phyloP scores from a whole-genome alignment of 2,329 filamentous ascomycete species.

The Aspergillus latus region DNA sequence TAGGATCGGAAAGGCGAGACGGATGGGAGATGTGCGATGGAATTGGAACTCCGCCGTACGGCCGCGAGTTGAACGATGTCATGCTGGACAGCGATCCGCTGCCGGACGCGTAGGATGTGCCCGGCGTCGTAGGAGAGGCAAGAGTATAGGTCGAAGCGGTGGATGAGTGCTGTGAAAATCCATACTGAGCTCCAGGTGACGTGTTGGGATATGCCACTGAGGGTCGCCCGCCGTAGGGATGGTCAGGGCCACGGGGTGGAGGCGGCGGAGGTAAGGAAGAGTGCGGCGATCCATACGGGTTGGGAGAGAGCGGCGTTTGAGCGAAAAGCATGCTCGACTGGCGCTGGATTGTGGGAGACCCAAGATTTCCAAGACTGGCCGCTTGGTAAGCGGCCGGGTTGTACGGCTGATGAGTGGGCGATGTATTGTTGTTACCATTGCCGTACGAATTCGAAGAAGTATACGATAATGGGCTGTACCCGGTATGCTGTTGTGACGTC shows the following conservation, averaged over 20 bases:
- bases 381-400: constrained; percentile 52
- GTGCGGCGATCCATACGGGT: constrained; percentile 34
- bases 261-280: constrained; percentile 32
- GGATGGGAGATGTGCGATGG: constrained; percentile 27
- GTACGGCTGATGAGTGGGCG: constrained; percentile 45
- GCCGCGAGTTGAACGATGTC: constrained; percentile 19
- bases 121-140: constrained; percentile 22
- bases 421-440: constrained; percentile 16
- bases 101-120: constrained; percentile 25
- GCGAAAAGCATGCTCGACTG: constrained; percentile 32
- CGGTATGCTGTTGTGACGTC: constrained; percentile 48
- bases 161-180: constrained; percentile 29
- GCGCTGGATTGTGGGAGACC: constrained; percentile 35
- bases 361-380: constrained; percentile 29
- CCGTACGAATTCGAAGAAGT: constrained; percentile 29
- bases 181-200: constrained; percentile 29
- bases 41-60: constrained; percentile 26
- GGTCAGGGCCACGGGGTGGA: constrained; percentile 41
- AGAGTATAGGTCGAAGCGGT: constrained; percentile 25
- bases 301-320: constrained; percentile 32
- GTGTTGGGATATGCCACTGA: constrained; percentile 28
- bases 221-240: constrained; percentile 39
- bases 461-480: constrained; percentile 73
- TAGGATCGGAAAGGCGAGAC: constrained; percentile 23
- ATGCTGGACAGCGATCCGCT: constrained; percentile 23